Base-by-base conservation (phyloP, 257 asterid species). In the Eustoma russellianum region DNA sequence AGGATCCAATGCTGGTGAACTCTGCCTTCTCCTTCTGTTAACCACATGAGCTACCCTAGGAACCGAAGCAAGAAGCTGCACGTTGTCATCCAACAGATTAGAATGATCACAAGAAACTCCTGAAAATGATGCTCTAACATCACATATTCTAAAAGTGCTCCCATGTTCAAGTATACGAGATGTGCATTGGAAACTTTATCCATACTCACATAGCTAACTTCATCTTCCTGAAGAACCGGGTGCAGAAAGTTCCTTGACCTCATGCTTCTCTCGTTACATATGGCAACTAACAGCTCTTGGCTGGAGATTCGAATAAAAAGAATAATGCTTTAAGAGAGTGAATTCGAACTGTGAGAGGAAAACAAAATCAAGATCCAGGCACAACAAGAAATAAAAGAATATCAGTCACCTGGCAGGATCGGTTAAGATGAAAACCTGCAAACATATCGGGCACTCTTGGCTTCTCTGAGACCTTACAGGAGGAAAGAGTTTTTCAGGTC, bases 371-470 rank as follows among this genome's bases (percentile, higher is more conserved):
- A 47, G 5, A 62, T 17, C 48, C 45, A 1, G 5, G 51, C 18
- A n/a, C 6, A 13, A 56, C 30, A 10, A 40, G 10, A 28, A 50
- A 43, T 44, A 18, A n/a, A 12, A 40, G 10, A 24, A 44, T 81
- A 24, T 24, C 30, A 24, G 47, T 55, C 35, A 85, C 94, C 94
- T 75, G 28, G 63, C 56, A 47, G 84, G 78, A 57, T 85, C 92
- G 48, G 56, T 64, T 62, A 85, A 61, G 41, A 69, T 77, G 45
- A 85, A 71, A 65, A 61, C 64, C 70, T 81, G 84, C 74, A 74
- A 73, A 63, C 94, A 85, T 57, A 77, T 71, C 48, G 94, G 94
- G 63, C 92, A 85, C 41, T 82, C 88, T 28, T 66, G 40, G 70
- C 94, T 70, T 65, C 88, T 79, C 70, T 75, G 83, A 41, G 92